Evolutionary conservation across 768 basidiomycete genomes (phyloP), one percentile per base, ranked within the genome.

Genomic region (Pleurotus cornucopiae): DNA sequence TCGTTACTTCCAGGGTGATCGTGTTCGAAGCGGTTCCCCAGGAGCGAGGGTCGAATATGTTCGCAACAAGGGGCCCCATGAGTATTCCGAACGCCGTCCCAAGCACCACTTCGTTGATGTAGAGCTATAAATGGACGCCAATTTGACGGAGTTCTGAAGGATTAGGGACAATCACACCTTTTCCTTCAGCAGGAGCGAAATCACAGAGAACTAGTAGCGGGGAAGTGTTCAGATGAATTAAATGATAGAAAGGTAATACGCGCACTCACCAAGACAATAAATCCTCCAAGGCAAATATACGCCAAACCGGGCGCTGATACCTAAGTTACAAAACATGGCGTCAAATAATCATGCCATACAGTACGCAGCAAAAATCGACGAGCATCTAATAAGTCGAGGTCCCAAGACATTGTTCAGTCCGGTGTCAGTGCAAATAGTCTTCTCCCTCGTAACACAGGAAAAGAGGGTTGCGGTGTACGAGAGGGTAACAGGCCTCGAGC

Each of bases 41-140:
- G 2, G 76, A 74, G 2, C 88, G 78, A 5, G 94, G 94, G 62
- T 93, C 73, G 69, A 95, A 91, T 6, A 88, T 71, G 37, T 80
- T 78, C 25, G 84, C 81, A 47, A 76, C 81, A 57, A 91, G 77
- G 4, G 92, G 94, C 2, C 93, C 90, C 53, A 89, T 80, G 47
- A 83, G 58, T 44, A 84, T 68, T 4, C 82, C 81, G 56, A 85
- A 86, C 0, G 78, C 77, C 0, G 94, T 95, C 1, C 93, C 94
- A 21, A 97, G 84, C 26, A 95, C 86, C 37, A 96, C 94, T 76
- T 99, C 96, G 62, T 94, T 97, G 60, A 97, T 82, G 64, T 88
- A 97, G 4, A 96, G 64, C 83, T 91, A 49, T 13, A 21, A 14
- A 39, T 16, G 4, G 14, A n/a, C 43, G 48, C 52, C 5, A 25